Evolutionary conservation across 306 rosid species (phyloP).

Genomic region (Chamaecrista fasciculata): DNA sequence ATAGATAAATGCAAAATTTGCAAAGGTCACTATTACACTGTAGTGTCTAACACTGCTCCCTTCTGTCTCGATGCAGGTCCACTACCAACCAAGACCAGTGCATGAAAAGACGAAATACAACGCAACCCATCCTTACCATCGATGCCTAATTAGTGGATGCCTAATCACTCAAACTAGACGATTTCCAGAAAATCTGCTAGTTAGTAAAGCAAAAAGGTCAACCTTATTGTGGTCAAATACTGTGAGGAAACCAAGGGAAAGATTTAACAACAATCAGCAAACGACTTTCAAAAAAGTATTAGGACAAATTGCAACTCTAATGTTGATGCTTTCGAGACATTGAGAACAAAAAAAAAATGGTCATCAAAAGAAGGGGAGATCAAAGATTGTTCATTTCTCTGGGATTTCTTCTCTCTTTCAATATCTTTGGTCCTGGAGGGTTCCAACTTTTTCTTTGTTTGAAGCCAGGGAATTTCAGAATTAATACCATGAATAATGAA

Average conservation of each 20-base stretch:
- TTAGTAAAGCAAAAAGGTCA: conserved; percentile 47
- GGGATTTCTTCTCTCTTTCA: conserved; percentile 15
- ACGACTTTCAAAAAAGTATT: conserved; percentile 39
- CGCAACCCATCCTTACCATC: conserved; percentile 50
- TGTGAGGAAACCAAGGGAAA: conserved; percentile 43
- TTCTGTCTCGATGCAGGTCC: conserved; percentile 61
- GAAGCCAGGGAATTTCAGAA: conserved; percentile 39
- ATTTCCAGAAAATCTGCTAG: conserved; percentile 41
- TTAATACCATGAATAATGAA: no score
- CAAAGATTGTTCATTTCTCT: conserved; percentile 38
- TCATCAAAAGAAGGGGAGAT: conserved; percentile 54
- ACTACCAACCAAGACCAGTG: conserved; percentile 46
- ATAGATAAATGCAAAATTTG: conserved; percentile 44
- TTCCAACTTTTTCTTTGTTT: conserved; percentile 35
- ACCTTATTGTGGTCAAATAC: conserved; percentile 48
- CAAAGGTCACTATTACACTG: conserved; percentile 40
- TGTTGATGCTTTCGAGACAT: conserved; percentile 46
- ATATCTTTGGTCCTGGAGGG: conserved; percentile 23
- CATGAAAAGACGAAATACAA: conserved; percentile 72
- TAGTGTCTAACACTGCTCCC: conserved; percentile 42
- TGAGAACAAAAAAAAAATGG: conserved; percentile 25
- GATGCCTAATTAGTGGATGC: conserved; percentile 42
- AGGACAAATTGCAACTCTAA: conserved; percentile 40
- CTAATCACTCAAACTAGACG: conserved; percentile 11
- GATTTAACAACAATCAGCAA: conserved; percentile 36